Evolutionary conservation across 177 flowering plant genomes (phyloP), one percentile per base, ranked within the genome.

Genomic region (Vitis hybrid): DNA sequence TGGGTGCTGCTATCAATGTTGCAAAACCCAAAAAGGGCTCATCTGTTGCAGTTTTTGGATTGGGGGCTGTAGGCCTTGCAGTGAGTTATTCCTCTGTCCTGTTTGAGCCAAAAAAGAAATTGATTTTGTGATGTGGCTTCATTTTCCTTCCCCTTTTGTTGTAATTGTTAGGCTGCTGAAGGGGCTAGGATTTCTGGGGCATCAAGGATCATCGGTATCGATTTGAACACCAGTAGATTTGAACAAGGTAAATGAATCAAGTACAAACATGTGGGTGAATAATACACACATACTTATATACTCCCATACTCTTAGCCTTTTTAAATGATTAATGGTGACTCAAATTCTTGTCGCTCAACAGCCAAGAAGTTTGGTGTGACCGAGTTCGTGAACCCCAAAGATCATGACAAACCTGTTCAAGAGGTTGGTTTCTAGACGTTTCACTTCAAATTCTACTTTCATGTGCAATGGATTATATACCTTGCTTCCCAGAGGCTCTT

Each of bases 11-110:
- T 26, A 18, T 87, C 67, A 89, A 89, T 80, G 86, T 87, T 63
- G 90, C 93, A 8, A 86, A 79, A 72, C 91, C 90, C 0, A 77
- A 72, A 54, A 68, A 67, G 73, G 90, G 93, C 26, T 75, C 80
- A 0, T 64, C 84, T 1, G 85, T 89, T 4, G 91, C 91, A 18
- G 67, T 85, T 60, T 84, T 88, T 70, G 90, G 92, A 62, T 66
- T 88, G 66, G 92, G 90, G 17, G 88, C 90, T 52, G 91, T 87
- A 1, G 91, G 91, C 57, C 89, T 89, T 57, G 87, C 91, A 52
- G 89, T 88, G 70, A 81, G 86, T 68, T 48, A 11, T 8, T 26
- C 32, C 50, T 52, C 9, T 64, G 21, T 14, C 9, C 19, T 15
- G 4, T 52, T 12, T 17, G 3, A 18, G 0, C 45, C 8, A 7